Evolutionary conservation across 768 basidiomycete genomes (phyloP).

Genomic region (Phylloporus sp.): DNA sequence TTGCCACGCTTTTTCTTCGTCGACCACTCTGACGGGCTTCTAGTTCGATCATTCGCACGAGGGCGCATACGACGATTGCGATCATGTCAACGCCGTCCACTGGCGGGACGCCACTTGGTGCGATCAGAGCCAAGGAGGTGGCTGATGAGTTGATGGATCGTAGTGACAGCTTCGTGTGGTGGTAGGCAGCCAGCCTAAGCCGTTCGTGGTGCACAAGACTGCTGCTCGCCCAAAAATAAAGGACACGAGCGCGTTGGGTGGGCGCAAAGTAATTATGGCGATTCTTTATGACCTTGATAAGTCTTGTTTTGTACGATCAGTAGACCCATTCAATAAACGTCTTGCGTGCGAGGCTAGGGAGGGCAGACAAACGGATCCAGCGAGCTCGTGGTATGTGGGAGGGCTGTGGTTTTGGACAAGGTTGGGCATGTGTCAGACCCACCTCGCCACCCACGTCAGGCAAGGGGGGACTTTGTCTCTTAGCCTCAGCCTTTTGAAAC

Average conservation of each 20-base stretch:
- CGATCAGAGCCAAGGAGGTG: conserved; percentile 75
- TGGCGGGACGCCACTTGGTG: conserved; percentile 34
- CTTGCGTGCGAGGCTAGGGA: not conserved
- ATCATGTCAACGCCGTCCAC: conserved; percentile 11
- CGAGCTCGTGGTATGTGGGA: not conserved
- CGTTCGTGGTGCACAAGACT: not conserved
- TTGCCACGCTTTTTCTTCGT: conserved; percentile 7
- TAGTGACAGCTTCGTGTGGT: not conserved
- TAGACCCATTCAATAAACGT: no score
- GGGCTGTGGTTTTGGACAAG: conserved; percentile 9
- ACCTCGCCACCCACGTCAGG: conserved; percentile 1
- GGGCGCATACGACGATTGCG: conserved; percentile 32
- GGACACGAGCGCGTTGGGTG: not conserved
- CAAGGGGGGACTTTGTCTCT: conserved; percentile 1
- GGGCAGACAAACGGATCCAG: conserved; percentile 4
- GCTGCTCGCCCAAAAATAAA: not conserved
- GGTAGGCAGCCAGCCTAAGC: not conserved
- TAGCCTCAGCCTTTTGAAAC: conserved; percentile 1
- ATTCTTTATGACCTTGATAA: conserved; percentile 6
- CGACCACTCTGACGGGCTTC: not conserved
- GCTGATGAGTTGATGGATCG: conserved; percentile 24
- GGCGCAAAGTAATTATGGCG: not conserved
- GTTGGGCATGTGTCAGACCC: conserved; percentile 16
- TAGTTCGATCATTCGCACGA: conserved; percentile 34
- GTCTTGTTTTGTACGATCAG: not conserved